Evolutionary conservation across 2,329 filamentous ascomycete genomes (phyloP).

Genomic region (Ophiostoma australiae): DNA sequence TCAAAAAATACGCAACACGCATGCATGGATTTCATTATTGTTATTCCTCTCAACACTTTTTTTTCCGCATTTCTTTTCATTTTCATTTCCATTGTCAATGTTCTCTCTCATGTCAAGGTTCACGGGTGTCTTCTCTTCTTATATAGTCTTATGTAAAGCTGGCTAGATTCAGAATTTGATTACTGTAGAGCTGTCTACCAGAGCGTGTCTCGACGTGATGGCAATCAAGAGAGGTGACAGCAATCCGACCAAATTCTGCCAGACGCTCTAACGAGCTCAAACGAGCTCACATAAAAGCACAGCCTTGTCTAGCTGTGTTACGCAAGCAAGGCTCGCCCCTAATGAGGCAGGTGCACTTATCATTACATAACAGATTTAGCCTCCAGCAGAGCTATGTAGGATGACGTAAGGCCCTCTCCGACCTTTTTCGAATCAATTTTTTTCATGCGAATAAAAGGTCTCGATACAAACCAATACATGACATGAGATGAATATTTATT

Average conservation of each 20-base stretch:
- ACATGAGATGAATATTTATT: background rate
- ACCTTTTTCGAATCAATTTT: background rate
- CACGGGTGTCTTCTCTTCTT: background rate
- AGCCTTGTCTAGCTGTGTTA: background rate
- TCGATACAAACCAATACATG: background rate
- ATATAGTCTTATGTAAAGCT: background rate
- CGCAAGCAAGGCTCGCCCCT: background rate
- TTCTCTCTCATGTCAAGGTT: background rate
- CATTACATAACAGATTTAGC: background rate
- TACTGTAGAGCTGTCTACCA: background rate
- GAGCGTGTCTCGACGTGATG: too few relatives aligned
- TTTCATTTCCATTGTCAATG: background rate
- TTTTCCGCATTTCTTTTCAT: background rate
- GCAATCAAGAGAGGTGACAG: too few relatives aligned
- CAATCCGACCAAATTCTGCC: too few relatives aligned
- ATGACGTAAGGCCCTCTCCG: background rate
- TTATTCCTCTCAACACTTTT: background rate
- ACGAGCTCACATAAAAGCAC: background rate
- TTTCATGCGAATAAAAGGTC: too few relatives aligned
- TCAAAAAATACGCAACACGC: background rate
- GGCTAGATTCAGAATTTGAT: background rate
- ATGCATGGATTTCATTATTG: background rate
- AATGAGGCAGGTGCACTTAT: background rate
- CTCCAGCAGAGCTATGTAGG: background rate
- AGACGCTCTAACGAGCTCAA: background rate